Evolutionary conservation across 2,329 filamentous ascomycete genomes (phyloP).

Genomic region (Phoma herbarum): DNA sequence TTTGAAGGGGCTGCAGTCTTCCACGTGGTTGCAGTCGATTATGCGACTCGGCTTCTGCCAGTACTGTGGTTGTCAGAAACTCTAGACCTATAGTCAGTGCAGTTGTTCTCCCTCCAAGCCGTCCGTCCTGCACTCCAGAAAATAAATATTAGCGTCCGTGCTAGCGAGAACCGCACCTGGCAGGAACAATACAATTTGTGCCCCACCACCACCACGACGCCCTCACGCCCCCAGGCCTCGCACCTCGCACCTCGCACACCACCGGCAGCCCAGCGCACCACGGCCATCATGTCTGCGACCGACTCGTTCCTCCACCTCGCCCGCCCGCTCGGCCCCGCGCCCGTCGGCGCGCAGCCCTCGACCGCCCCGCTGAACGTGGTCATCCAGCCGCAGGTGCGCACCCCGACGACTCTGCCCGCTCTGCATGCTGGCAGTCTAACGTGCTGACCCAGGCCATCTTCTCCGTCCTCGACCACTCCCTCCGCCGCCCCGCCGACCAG

Average conservation of each 20-base stretch:
- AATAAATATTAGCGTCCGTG: constrained; percentile 26
- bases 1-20: not conserved
- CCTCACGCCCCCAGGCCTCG: constrained; percentile 25
- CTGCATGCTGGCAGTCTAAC: not conserved
- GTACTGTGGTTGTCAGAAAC: not conserved
- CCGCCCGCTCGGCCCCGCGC: constrained; percentile 84
- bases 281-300: constrained; percentile 76
- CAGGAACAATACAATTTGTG: constrained; percentile 25
- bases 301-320: constrained; percentile 95
- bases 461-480: constrained; percentile 84
- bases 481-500: constrained; percentile 89
- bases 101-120: not conserved
- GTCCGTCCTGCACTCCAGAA: constrained; percentile 15
- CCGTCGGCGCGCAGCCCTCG: constrained; percentile 80
- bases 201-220: constrained; percentile 27
- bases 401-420: no score
- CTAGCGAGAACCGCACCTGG: constrained; percentile 24
- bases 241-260: no score
- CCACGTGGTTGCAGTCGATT: no score
- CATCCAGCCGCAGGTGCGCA: constrained; percentile 87
- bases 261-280: constrained; percentile 22
- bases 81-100: not conserved
- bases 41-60: not conserved
- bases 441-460: constrained; percentile 64
- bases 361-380: constrained; percentile 92